Evolutionary conservation across 2,329 filamentous ascomycete genomes (phyloP).

Genomic region (Colletotrichum sp.): DNA sequence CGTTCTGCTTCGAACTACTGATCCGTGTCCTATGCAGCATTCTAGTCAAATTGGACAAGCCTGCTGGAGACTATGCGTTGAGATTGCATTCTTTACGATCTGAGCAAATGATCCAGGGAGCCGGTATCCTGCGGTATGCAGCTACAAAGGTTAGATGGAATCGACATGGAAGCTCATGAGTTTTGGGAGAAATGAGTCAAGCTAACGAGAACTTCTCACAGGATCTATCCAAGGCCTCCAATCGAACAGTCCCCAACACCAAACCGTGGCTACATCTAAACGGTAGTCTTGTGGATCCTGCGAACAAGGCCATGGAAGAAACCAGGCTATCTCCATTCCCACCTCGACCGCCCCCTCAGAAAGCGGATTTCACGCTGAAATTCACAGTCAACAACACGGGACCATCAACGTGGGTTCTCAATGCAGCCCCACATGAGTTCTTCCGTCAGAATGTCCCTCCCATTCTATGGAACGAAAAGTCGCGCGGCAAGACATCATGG

Average conservation of each 20-base stretch:
- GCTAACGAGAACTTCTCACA: neutral
- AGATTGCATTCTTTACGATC: neutral
- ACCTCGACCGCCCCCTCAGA: neutral
- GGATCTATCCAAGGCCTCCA: neutral
- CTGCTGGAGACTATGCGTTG: neutral
- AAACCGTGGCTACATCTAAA: slow-evolving; percentile 2
- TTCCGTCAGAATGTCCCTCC: slow-evolving; percentile 12
- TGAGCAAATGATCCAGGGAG: slow-evolving; percentile 9
- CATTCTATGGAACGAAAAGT: neutral
- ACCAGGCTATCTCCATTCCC: neutral
- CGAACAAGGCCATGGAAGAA: neutral
- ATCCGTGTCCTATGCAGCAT: neutral
- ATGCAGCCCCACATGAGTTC: neutral
- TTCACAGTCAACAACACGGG: slow-evolving; percentile 1
- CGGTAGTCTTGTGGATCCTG: neutral
- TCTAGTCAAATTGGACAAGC: neutral
- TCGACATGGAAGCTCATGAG: rapidly evolving
- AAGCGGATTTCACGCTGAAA: neutral
- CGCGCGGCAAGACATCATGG: neutral
- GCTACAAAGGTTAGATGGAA: neutral
- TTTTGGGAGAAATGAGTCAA: rapidly evolving
- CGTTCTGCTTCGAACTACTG: rapidly evolving
- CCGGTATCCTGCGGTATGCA: neutral
- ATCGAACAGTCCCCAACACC: neutral
- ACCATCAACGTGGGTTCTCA: neutral